Base-by-base conservation (phyloP, 179 eudicot genomes). In the Vitellaria paradoxa region DNA sequence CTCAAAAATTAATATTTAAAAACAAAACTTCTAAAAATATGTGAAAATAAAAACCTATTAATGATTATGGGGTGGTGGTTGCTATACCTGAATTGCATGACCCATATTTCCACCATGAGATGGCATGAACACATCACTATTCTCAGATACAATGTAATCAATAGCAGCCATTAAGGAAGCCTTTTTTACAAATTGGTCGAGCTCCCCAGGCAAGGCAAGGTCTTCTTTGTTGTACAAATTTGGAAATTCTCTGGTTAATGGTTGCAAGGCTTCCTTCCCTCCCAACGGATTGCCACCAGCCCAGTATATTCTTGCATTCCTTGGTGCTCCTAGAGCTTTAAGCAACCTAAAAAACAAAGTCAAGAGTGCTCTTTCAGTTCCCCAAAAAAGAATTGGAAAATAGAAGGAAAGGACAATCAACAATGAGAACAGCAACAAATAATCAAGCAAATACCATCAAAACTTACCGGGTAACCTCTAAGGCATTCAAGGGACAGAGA, bases 31-130 rank as follows among this genome's bases (percentile, higher is more conserved):
- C 11, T 5, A 13, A 30, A 30, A 30, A 30, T 30, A 30, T 30
- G 62, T 57, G n/a, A 17, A 12, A 4, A 7, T 2, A 9, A 1
- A 24, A 70, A 20, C 49, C 9, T 50, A 63, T 74, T 5, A 9
- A 40, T n/a, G 37, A 75, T 23, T 26, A 23, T 23, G 45, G 7
- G 9, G 73, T 47, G n/a, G 47, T n/a, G 53, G 70, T 59, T 56
- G 30, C 65, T 46, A 14, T 81, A 93, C 98, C 98, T 94, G 98
- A 26, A 96, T 80, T 5, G 98, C 98, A 37, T 87, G 99, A 42
- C 97, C 96, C 98, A 96, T 93, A 81, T 96, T 96, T 77, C 99
- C 99, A 50, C 99, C 99, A 42, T 96, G 99, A 77, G 99, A 96
- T 20, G 97, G 88, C 96, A 93, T 89, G 84, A 96, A 96, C 5